These are phyloP conservation scores for Mucor piriformis DNA, from an alignment of 371 early-diverging fungal genomes.

Conservation along the genomic window DNA sequence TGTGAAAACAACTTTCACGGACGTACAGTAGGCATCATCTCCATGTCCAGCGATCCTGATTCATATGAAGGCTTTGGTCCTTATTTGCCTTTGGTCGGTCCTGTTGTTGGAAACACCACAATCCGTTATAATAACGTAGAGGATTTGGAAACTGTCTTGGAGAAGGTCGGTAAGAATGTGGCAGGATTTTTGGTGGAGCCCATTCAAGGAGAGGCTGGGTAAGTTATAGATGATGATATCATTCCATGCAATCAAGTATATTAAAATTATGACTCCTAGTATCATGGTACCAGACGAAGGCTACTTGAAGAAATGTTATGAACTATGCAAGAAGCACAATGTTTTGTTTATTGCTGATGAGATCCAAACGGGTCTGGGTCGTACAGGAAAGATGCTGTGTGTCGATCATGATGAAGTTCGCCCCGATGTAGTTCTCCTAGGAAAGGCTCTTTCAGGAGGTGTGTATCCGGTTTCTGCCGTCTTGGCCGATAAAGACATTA, in stretches of 20 bases:
- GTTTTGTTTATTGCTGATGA: conserved; percentile 97
- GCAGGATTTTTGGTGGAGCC: conserved; percentile 97
- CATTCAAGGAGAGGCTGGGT: conserved; percentile 98
- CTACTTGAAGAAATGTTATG: conserved; percentile 81
- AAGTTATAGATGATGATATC: conserved; percentile 4
- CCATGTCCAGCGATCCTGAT: conserved; percentile 94
- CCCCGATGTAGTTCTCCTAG: conserved; percentile 93
- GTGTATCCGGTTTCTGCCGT: conserved; percentile 96
- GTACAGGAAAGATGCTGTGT: conserved; percentile 95
- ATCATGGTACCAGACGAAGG: conserved; percentile 94
- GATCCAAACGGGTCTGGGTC: conserved; percentile 96
- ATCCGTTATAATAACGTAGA: conserved; percentile 87
- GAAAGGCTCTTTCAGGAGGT: conserved; percentile 95
- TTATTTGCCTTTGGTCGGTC: conserved; percentile 88
- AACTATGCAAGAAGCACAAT: conserved; percentile 95
- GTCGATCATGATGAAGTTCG: conserved; percentile 88
- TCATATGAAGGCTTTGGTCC: conserved; percentile 91
- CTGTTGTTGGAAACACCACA: conserved; percentile 65
- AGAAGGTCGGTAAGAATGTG: conserved; percentile 78
- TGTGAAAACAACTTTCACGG: conserved; percentile 96
- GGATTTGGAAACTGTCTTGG: conserved; percentile 86
- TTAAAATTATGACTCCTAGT: conserved; percentile 27
- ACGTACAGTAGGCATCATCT: conserved; percentile 92
- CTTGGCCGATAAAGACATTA: conserved; percentile 84
- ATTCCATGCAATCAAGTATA: neutral